Conservation (phyloP, 164 flowering plant genomes). For the Euptelea pleiosperma region DNA sequence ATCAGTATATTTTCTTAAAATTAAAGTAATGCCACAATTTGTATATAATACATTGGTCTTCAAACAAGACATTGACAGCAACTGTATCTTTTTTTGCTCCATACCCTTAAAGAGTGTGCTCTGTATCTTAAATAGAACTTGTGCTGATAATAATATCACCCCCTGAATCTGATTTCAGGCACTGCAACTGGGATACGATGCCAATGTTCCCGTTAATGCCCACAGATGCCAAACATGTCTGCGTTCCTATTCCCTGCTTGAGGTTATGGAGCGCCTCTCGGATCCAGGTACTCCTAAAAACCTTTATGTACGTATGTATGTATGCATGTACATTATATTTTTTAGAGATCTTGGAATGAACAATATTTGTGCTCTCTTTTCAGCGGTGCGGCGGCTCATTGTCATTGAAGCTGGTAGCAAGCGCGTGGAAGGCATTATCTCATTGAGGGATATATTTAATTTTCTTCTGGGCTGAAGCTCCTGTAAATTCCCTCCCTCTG, state of each 20-base stretch:
- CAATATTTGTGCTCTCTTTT: constrained; percentile 8
- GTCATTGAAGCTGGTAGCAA: constrained; percentile 55
- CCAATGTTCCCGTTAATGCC: constrained; percentile 31
- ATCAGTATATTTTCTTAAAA: too few relatives aligned
- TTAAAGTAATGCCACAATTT: too few relatives aligned
- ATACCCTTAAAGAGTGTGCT: neutral
- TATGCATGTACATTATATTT: neutral
- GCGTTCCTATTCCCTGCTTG: constrained; percentile 50
- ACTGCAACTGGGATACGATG: constrained; percentile 48
- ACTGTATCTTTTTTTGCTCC: too few relatives aligned
- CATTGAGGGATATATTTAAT: constrained; percentile 41
- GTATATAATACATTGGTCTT: too few relatives aligned
- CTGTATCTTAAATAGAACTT: neutral
- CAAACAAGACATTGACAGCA: too few relatives aligned
- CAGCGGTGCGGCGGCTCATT: constrained; percentile 52
- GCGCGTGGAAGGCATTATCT: constrained; percentile 64
- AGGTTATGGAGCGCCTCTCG: constrained; percentile 57
- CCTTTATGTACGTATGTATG: too few relatives aligned
- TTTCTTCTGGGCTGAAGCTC: constrained; percentile 33
- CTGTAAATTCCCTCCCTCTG: constrained; percentile 14
- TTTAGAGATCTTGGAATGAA: neutral
- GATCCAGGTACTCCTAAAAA: constrained; percentile 39
- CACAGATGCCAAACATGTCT: constrained; percentile 58
- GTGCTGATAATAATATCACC: neutral
- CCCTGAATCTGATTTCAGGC: constrained; percentile 39